Conservation (phyloP, 2,329 filamentous ascomycete genomes). For the Sporothrix mexicana region DNA sequence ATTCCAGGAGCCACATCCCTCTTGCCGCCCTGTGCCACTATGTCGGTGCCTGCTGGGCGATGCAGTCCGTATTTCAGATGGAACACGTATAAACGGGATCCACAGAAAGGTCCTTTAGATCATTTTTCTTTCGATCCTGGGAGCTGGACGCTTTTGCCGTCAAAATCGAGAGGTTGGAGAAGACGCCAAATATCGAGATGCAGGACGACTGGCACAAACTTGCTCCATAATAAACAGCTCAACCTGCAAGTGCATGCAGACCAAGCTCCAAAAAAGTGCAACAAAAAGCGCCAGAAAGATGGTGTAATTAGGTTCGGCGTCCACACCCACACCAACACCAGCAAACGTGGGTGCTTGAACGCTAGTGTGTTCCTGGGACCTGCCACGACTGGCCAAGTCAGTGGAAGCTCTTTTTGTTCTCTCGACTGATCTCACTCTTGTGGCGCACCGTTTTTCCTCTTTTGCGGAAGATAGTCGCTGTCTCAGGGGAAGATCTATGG, state of each 20-base stretch:
- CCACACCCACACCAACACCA: not conserved
- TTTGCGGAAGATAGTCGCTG: not conserved
- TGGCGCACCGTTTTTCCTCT: not conserved
- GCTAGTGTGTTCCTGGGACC: not conserved
- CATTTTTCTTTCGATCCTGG: too few species aligned
- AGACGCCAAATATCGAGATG: slow-evolving; percentile 11
- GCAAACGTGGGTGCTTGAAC: not conserved
- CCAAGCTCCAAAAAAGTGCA: too few species aligned
- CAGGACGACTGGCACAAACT: not conserved
- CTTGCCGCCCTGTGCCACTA: slow-evolving; percentile 16
- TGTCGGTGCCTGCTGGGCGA: slow-evolving; percentile 8
- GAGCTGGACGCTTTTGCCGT: too few species aligned
- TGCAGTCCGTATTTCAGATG: not conserved
- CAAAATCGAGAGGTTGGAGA: not conserved
- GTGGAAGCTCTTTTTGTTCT: not conserved
- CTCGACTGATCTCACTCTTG: not conserved
- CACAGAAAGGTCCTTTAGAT: not conserved
- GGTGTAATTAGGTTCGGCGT: not conserved
- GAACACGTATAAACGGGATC: not conserved
- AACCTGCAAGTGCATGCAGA: not conserved
- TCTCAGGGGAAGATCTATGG: not conserved
- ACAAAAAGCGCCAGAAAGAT: too few species aligned
- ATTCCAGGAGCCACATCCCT: slow-evolving; percentile 14
- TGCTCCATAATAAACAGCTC: not conserved
- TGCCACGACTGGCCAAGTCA: not conserved